Evolutionary conservation across 129 eudicot species (phyloP).

Genomic region (Chrysanthemum lavandulifolium): DNA sequence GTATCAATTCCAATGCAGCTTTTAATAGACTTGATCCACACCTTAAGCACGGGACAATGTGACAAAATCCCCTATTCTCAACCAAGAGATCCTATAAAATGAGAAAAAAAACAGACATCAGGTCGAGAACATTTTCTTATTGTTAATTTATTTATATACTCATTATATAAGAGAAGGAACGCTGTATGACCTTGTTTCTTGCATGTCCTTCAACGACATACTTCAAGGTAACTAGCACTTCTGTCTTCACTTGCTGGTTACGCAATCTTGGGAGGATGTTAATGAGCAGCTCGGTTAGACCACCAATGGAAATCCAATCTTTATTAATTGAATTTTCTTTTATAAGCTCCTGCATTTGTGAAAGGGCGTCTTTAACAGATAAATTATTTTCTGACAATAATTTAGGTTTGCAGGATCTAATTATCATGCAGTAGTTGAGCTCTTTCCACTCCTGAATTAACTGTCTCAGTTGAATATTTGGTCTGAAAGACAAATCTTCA

Average conservation of each 20-base stretch:
- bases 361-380: conserved; percentile 43
- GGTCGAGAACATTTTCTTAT: not conserved
- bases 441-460: conserved; percentile 78
- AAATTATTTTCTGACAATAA: conserved; percentile 32
- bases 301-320: conserved; percentile 63
- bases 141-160: too few species aligned
- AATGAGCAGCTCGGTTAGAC: conserved; percentile 47
- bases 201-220: conserved; percentile 49
- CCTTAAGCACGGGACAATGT: conserved; percentile 48
- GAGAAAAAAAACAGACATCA: not conserved
- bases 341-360: conserved; percentile 46
- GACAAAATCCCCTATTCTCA: conserved; percentile 41
- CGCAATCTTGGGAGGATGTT: conserved; percentile 32
- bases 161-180: not conserved
- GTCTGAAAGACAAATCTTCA: conserved; percentile 54
- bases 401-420: conserved; percentile 50
- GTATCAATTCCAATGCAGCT: conserved; percentile 52
- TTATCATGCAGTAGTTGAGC: conserved; percentile 48
- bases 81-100: conserved; percentile 45
- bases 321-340: conserved; percentile 52
- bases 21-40: conserved; percentile 37
- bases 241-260: conserved; percentile 32
- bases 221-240: conserved; percentile 43
- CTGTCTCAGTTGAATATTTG: conserved; percentile 58
- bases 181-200: conserved; percentile 48